Percentiles rank a stretch among this genome's conserved stretches.
These are phyloP conservation scores for Apiospora phragmitis DNA, from an alignment of 2,329 filamentous ascomycete genomes.

Conservation along the genomic window DNA sequence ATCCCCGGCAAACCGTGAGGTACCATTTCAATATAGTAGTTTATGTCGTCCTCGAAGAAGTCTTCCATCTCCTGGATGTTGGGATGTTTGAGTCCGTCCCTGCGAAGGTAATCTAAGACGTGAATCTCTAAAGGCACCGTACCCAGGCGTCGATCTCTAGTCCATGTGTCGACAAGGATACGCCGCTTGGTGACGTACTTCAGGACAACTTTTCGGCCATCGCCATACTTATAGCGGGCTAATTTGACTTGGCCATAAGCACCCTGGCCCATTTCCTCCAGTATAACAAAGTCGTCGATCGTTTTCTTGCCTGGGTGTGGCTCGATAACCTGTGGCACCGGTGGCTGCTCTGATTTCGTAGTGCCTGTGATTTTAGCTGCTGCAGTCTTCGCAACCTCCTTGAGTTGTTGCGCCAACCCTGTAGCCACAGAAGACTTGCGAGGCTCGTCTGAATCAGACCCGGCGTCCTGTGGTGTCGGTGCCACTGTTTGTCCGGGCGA, in stretches of 20 bases:
- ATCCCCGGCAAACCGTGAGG: slow-evolving; percentile 95
- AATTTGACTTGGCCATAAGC: slow-evolving; percentile 98
- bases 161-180: slow-evolving; percentile 98
- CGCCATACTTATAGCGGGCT: slow-evolving; percentile 77
- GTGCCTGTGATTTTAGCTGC: slow-evolving; percentile 52
- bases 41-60: slow-evolving; percentile 78
- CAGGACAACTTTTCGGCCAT: slow-evolving; percentile 80
- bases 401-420: slow-evolving; percentile 56
- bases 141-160: slow-evolving; percentile 84
- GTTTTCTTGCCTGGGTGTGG: slow-evolving; percentile 65
- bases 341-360: slow-evolving; percentile 25
- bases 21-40: slow-evolving; percentile 99
- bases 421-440: slow-evolving; percentile 46
- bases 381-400: slow-evolving; percentile 55
- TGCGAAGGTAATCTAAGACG: slow-evolving; percentile 87
- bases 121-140: slow-evolving; percentile 97
- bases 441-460: slow-evolving; percentile 53
- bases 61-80: slow-evolving; percentile 75
- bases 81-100: slow-evolving; percentile 66
- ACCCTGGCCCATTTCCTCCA: slow-evolving; percentile 98
- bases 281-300: slow-evolving; percentile 85
- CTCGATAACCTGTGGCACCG: slow-evolving; percentile 37
- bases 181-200: slow-evolving; percentile 98
- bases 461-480: slow-evolving; percentile 57
- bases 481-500: slow-evolving; percentile 71